A percentile compares a stretch with the other conserved stretches of the same genome.
These are phyloP conservation scores for Dimargaris verticillata DNA, from an alignment of 192 early-diverging fungal species.

Conservation along the genomic window DNA sequence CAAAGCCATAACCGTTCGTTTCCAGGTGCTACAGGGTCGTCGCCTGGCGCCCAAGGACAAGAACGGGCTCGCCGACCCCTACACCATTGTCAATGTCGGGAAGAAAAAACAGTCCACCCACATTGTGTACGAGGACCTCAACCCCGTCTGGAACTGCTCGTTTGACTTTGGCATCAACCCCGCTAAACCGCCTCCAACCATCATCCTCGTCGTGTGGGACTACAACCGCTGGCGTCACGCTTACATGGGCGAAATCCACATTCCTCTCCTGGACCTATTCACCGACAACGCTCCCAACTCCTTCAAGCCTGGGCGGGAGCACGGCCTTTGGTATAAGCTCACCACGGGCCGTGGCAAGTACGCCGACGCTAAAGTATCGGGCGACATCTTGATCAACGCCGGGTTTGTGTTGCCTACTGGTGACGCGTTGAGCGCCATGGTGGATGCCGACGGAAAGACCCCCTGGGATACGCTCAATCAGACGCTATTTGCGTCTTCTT, in stretches of 20 bases:
- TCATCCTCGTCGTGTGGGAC: constrained; percentile 46
- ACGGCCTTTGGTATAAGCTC: constrained; percentile 8
- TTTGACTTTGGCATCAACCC: constrained; percentile 28
- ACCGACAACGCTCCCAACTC: constrained; percentile 23
- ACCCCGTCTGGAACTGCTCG: constrained; percentile 44
- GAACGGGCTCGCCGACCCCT: constrained; percentile 34
- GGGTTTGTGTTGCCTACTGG: constrained; percentile 7
- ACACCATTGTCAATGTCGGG: constrained; percentile 35
- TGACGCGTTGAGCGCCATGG: constrained; percentile 11
- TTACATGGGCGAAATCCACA: constrained; percentile 43
- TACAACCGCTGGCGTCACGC: constrained; percentile 45
- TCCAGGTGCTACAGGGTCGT: constrained; percentile 15
- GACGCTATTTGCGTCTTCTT: background rate
- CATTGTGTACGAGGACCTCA: constrained; percentile 39
- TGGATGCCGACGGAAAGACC: constrained; percentile 9
- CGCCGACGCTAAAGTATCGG: constrained; percentile 19
- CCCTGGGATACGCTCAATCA: constrained; percentile 5
- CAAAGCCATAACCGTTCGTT: constrained; percentile 8
- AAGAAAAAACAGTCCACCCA: constrained; percentile 37
- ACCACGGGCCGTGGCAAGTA: constrained; percentile 11
- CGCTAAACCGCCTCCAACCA: constrained; percentile 18
- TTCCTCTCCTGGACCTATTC: constrained; percentile 41
- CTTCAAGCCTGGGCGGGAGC: constrained; percentile 35
- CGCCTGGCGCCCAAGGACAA: constrained; percentile 29
- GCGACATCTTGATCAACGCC: constrained; percentile 11